A percentile compares a stretch with the other conserved stretches of the same genome.
Evolutionary conservation across 2,329 filamentous ascomycete species (phyloP).

Genomic region (Bipolaris sorokiniana): DNA sequence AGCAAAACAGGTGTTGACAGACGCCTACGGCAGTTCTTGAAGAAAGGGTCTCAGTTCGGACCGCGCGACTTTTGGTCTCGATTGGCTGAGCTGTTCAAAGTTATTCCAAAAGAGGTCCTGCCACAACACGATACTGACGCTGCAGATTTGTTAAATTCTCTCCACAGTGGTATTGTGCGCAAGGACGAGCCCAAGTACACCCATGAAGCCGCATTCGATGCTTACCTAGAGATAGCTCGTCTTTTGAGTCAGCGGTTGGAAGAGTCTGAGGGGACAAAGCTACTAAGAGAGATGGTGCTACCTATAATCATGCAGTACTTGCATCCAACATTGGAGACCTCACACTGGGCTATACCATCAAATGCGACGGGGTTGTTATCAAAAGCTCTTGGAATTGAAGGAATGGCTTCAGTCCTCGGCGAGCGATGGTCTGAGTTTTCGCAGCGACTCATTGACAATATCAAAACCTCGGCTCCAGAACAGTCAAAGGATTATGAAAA

Average conservation of each 20-base stretch:
- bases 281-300: conserved; percentile 57
- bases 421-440: conserved; percentile 69
- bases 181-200: conserved; percentile 77
- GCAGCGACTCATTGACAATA: conserved; percentile 65
- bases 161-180: conserved; percentile 72
- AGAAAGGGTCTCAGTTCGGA: conserved; percentile 83
- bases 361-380: conserved; percentile 49
- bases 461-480: conserved; percentile 79
- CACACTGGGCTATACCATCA: conserved; percentile 59
- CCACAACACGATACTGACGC: conserved; percentile 60
- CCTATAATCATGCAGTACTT: conserved; percentile 63
- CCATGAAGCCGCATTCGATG: conserved; percentile 71
- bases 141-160: conserved; percentile 67
- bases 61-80: conserved; percentile 74
- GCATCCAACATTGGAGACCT: conserved; percentile 52
- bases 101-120: conserved; percentile 64
- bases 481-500: conserved; percentile 76
- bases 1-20: conserved; percentile 63
- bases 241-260: conserved; percentile 51
- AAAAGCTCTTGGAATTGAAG: conserved; percentile 51
- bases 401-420: conserved; percentile 57
- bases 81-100: conserved; percentile 65
- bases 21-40: conserved; percentile 73
- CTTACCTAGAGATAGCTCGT: conserved; percentile 71
- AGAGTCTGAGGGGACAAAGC: conserved; percentile 54